phyloP scores from a whole-genome alignment of 208 protist genomes.

The Acanthamoeba castellanii region DNA sequence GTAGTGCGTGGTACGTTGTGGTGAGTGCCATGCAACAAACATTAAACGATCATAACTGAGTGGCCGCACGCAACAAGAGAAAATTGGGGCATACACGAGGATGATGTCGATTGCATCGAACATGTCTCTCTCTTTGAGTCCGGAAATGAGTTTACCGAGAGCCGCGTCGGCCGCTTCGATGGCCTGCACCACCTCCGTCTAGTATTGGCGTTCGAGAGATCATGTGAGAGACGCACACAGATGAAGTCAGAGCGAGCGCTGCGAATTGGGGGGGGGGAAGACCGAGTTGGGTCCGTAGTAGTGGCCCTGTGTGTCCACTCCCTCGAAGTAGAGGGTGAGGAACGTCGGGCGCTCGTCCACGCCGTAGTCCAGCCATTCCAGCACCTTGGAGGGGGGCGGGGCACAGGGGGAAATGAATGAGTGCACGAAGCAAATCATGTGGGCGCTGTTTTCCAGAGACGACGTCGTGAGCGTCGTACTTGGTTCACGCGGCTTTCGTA shows the following conservation, averaged over 20 bases:
- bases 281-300: slow-evolving; percentile 36
- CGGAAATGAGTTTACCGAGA: slow-evolving; percentile 6
- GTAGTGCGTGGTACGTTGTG: not conserved
- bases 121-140: not conserved
- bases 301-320: slow-evolving; percentile 64
- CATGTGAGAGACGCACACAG: not conserved
- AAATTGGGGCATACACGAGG: not conserved
- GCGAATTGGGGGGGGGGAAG: not conserved
- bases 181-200: slow-evolving; percentile 9
- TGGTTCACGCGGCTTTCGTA: slow-evolving; percentile 34
- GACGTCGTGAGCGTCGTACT: not conserved
- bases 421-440: not conserved
- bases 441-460: too few relatives aligned
- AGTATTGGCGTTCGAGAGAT: not conserved
- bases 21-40: not conserved
- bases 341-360: slow-evolving; percentile 39
- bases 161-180: slow-evolving; percentile 38
- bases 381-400: too few relatives aligned
- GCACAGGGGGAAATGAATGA: not conserved
- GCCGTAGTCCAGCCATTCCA: slow-evolving; percentile 63
- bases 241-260: too few relatives aligned
- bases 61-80: not conserved
- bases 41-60: too few relatives aligned
- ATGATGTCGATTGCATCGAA: slow-evolving; percentile 31
- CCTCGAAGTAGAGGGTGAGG: slow-evolving; percentile 69